phyloP scores from a whole-genome alignment of 805 yeast genomes.

The Ascoidea asiatica region DNA sequence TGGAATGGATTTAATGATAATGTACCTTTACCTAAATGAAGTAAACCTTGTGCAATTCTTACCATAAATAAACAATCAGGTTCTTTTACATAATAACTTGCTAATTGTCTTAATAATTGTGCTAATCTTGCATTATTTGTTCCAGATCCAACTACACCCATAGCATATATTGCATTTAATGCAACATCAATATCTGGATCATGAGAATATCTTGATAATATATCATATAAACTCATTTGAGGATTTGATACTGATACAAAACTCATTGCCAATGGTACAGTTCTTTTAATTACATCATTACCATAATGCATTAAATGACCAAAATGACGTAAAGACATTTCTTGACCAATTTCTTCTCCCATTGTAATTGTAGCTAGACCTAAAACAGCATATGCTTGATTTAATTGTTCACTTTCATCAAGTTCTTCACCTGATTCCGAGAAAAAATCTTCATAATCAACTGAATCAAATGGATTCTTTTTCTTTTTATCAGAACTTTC shows the following conservation, averaged over 20 bases:
- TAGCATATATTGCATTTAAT: conserved; percentile 83
- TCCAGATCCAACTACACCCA: conserved; percentile 99
- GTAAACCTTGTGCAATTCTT: conserved; percentile 86
- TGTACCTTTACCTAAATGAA: conserved; percentile 95
- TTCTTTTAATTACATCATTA: conserved; percentile 75
- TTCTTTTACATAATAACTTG: conserved; percentile 83
- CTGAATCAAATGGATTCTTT: neutral
- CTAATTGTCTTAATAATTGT: conserved; percentile 87
- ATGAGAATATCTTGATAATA: conserved; percentile 90
- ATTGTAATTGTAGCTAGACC: conserved; percentile 91
- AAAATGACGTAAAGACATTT: conserved; percentile 93
- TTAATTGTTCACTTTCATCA: conserved; percentile 35
- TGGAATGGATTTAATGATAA: conserved; percentile 80
- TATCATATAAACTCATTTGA: conserved; percentile 93
- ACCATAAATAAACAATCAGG: conserved; percentile 87
- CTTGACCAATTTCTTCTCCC: conserved; percentile 98
- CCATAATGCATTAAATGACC: conserved; percentile 98
- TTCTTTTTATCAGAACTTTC: conserved; percentile 1
- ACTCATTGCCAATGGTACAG: conserved; percentile 98
- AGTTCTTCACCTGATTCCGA: conserved; percentile 12
- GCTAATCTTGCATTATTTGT: conserved; percentile 97
- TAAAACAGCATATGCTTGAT: conserved; percentile 81
- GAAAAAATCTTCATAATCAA: conserved; percentile 10
- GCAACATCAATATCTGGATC: conserved; percentile 93
- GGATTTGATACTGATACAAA: conserved; percentile 87